Evolutionary conservation across 1,139 yeast genomes (phyloP).

Genomic region (Taphrina pruni): DNA sequence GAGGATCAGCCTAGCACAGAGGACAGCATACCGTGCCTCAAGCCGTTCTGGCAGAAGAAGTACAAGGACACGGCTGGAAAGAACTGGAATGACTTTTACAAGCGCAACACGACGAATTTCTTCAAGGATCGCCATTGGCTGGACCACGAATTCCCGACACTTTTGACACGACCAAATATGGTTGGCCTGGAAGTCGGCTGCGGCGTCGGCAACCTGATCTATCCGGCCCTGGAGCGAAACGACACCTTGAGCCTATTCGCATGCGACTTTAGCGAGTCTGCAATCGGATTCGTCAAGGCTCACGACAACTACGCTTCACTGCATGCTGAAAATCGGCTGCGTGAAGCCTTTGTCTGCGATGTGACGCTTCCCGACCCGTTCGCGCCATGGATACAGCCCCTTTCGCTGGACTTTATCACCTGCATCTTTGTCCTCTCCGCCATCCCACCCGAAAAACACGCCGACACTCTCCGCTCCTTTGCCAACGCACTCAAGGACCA

Average conservation of each 20-base stretch:
- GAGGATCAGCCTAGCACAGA: not conserved
- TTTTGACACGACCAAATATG: conserved; percentile 19
- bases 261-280: conserved; percentile 39
- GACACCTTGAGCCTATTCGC: conserved; percentile 20
- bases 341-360: conserved; percentile 40
- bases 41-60: conserved; percentile 41
- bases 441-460: conserved; percentile 39
- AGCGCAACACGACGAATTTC: conserved; percentile 41
- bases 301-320: not conserved
- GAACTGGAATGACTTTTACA: conserved; percentile 41
- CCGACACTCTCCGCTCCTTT: conserved; percentile 13
- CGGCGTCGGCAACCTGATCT: conserved; percentile 42
- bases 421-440: conserved; percentile 42
- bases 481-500: conserved; percentile 22
- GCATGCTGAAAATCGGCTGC: not conserved
- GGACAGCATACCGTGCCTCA: conserved; percentile 24
- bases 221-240: conserved; percentile 38
- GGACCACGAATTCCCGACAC: conserved; percentile 37
- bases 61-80: conserved; percentile 35
- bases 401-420: conserved; percentile 34
- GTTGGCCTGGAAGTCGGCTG: conserved; percentile 41
- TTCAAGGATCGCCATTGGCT: conserved; percentile 44
- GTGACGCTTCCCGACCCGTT: conserved; percentile 13
- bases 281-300: conserved; percentile 29
- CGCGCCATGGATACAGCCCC: not conserved